These are phyloP conservation scores for Rhizopus delemar DNA, from an alignment of 371 early-diverging fungal genomes.

Conservation along the genomic window DNA sequence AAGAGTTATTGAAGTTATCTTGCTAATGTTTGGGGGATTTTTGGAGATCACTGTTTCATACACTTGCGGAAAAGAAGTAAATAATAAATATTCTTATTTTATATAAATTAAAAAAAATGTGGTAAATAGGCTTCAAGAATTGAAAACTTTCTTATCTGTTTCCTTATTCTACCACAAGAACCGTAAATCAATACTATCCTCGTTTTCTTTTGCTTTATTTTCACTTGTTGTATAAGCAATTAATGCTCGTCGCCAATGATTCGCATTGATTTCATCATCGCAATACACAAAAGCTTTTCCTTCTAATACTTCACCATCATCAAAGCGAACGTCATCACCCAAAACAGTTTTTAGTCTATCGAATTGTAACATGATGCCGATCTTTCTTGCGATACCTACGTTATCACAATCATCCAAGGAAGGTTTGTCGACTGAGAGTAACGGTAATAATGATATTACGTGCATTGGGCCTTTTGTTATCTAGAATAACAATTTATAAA, in stretches of 20 bases:
- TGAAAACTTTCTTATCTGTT: too few relatives aligned
- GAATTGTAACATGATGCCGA: slow-evolving; percentile 22
- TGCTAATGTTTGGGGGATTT: too few relatives aligned
- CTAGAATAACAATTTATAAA: neutral
- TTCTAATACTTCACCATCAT: slow-evolving; percentile 16
- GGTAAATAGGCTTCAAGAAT: too few relatives aligned
- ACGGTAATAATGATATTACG: slow-evolving; percentile 8
- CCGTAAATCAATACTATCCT: slow-evolving; percentile 20
- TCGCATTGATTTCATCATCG: slow-evolving; percentile 19
- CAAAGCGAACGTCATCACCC: slow-evolving; percentile 18
- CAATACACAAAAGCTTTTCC: slow-evolving; percentile 22
- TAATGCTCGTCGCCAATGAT: slow-evolving; percentile 22
- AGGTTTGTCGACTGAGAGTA: slow-evolving; percentile 19
- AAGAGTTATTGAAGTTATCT: too few relatives aligned
- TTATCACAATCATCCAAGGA: slow-evolving; percentile 27
- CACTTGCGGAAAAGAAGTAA: too few relatives aligned
- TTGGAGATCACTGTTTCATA: too few relatives aligned
- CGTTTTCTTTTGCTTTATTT: neutral
- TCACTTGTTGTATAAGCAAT: slow-evolving; percentile 11
- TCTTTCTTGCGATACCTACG: slow-evolving; percentile 22
- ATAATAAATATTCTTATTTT: too few relatives aligned
- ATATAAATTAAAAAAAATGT: too few relatives aligned
- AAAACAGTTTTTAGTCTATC: slow-evolving; percentile 12
- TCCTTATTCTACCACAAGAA: slow-evolving; percentile 19
- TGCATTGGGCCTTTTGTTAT: slow-evolving; percentile 16